A percentile compares a stretch with the other conserved stretches of the same genome.
phyloP scores from a whole-genome alignment of 306 rosid species.

The Ormosia emarginata region DNA sequence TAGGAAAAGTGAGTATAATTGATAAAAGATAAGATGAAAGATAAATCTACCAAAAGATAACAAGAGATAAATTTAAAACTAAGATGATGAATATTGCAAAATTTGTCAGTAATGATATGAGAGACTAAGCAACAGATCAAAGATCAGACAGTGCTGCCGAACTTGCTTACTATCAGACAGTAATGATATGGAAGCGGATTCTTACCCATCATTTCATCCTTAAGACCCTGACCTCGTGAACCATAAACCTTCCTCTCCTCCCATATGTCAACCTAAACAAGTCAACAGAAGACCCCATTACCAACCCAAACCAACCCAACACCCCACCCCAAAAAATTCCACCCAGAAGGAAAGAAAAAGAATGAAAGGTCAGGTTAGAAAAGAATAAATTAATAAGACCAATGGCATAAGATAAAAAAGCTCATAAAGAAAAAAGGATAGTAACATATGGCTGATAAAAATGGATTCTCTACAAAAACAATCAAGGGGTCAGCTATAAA shows the following conservation, averaged over 20 bases:
- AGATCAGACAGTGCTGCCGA: conserved; percentile 21
- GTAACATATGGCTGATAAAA: background rate
- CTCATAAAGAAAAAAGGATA: background rate
- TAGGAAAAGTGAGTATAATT: too few relatives aligned
- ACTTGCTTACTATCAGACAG: conserved; percentile 65
- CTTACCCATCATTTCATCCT: conserved; percentile 81
- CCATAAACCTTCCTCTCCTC: conserved; percentile 98
- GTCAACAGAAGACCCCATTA: conserved; percentile 25
- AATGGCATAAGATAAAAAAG: background rate
- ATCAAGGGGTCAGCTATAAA: background rate
- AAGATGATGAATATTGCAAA: too few relatives aligned
- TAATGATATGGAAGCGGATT: conserved; percentile 53
- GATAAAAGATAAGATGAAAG: too few relatives aligned
- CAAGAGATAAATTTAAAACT: too few relatives aligned
- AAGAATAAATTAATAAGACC: background rate
- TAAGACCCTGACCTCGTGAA: conserved; percentile 88
- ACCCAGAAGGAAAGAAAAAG: background rate
- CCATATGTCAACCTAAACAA: conserved; percentile 83
- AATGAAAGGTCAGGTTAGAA: background rate
- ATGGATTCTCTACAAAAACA: background rate
- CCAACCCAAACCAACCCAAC: conserved; percentile 14
- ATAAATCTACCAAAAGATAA: too few relatives aligned
- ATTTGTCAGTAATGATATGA: too few relatives aligned
- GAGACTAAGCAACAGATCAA: conserved; percentile 15
- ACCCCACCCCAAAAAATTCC: conserved; percentile 15